Conservation (phyloP, 495 filamentous ascomycete species). For the Venustampulla echinocandica region DNA sequence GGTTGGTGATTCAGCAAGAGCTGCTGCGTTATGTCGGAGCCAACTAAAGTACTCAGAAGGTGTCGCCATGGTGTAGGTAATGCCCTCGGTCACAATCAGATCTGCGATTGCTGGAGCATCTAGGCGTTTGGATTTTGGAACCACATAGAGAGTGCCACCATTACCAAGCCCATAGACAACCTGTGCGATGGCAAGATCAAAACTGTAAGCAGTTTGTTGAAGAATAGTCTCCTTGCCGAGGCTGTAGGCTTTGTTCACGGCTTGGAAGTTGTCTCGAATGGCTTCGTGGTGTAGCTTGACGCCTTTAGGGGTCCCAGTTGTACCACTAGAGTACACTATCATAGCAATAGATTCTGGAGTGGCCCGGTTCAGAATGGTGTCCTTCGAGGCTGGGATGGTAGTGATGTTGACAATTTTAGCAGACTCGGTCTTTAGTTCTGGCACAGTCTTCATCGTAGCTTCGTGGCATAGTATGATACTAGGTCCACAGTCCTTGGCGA, state of each 20-base stretch:
- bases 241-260: slow-evolving; percentile 6
- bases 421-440: neutral
- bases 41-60: slow-evolving; percentile 18
- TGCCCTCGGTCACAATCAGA: slow-evolving; percentile 11
- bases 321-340: slow-evolving; percentile 95
- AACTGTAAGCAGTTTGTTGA: slow-evolving; percentile 11
- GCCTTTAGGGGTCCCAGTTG: slow-evolving; percentile 88
- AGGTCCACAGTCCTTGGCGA: neutral
- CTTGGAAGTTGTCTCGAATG: slow-evolving; percentile 28
- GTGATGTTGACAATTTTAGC: neutral
- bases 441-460: neutral
- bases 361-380: neutral
- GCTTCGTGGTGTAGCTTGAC: slow-evolving; percentile 74
- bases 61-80: slow-evolving; percentile 16
- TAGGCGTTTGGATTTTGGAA: neutral
- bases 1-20: neutral
- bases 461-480: slow-evolving; percentile 2
- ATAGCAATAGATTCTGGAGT: neutral
- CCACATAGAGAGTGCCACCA: slow-evolving; percentile 10
- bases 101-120: slow-evolving; percentile 10
- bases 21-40: slow-evolving; percentile 18
- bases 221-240: slow-evolving; percentile 6
- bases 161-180: slow-evolving; percentile 8
- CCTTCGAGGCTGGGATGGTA: neutral
- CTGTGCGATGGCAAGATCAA: slow-evolving; percentile 10